Base-by-base conservation (phyloP, 257 asterid species). In the Nicotiana sylvestris region DNA sequence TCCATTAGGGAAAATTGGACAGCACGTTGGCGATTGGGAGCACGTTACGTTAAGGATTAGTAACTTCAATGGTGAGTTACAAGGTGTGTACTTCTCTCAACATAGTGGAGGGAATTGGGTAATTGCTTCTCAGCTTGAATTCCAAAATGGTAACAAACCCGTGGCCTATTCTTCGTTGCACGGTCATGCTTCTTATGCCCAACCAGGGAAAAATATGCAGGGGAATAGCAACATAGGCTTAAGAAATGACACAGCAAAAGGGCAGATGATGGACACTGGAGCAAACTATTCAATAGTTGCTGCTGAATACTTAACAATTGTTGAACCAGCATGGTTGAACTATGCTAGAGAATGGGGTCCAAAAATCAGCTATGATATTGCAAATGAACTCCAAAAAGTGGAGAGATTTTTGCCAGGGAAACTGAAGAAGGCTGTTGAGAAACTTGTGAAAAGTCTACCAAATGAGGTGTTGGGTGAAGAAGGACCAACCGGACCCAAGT, bases 21-120 rank as follows among this genome's bases (percentile, higher is more conserved):
- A 95, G 60, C 99, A 95, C 21, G 87, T 92, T 0, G 98, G 99
- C 0, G 99, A 95, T 27, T 95, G 98, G 97, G 99, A 95, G 62
- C 99, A 95, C 79, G 87, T 92, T n/a, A 91, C 98, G 1, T 62
- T 93, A 35, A 90, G 99, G 66, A 86, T 95, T 4, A 95, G 98
- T 83, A 95, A 95, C 79, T 83, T 92, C 81, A 83, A 91, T 68
- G 99, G 99, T 33, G 94, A 89, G 89, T 66, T 95, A 30, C 85
- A 86, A 61, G 70, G 87, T 11, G 83, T 91, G 29, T 95, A 90
- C 61, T 93, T 90, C 83, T 87, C 94, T 3, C 91, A 93, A 30
- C 99, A 95, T 67, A 90, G 93, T 76, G 83, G 81, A 29, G 98
- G 99, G 17, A 51, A 64, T 11, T 93, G 98, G 97, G 81, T 86